phyloP scores from a whole-genome alignment of 257 asterid species.

The Apocynum venetum region DNA sequence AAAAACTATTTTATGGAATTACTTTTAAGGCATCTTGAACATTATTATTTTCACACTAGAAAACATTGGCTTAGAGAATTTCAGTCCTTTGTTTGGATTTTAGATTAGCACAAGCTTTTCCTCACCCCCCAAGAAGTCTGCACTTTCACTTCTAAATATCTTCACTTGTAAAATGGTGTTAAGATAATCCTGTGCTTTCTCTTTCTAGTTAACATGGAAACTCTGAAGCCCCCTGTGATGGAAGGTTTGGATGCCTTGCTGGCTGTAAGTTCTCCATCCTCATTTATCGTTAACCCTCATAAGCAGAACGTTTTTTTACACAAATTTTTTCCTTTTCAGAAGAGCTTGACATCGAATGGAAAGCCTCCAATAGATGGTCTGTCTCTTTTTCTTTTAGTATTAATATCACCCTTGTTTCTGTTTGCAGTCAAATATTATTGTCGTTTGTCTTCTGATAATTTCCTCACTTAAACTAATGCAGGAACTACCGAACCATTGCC shows the following conservation, averaged over 20 bases:
- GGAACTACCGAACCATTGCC: constrained; percentile 39
- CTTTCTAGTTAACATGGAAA: constrained; percentile 48
- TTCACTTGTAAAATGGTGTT: neutral
- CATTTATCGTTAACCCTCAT: neutral
- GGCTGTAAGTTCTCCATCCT: constrained; percentile 44
- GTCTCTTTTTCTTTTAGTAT: constrained; percentile 2
- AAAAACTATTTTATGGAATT: neutral
- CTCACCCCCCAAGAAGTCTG: neutral
- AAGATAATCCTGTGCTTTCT: neutral
- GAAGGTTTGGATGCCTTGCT: constrained; percentile 62
- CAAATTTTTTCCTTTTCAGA: constrained; percentile 26
- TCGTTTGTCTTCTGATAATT: constrained; percentile 3
- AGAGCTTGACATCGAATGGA: constrained; percentile 26
- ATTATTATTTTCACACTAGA: neutral
- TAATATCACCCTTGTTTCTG: neutral
- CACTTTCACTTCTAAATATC: neutral
- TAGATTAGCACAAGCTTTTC: neutral
- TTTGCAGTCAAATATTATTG: neutral
- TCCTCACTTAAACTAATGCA: constrained; percentile 22
- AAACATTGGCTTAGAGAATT: neutral
- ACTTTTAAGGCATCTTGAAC: neutral
- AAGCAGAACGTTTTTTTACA: neutral
- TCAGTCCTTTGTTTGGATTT: neutral
- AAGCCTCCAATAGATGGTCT: constrained; percentile 47
- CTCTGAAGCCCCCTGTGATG: constrained; percentile 61